Evolutionary conservation across 129 eudicot genomes (phyloP), one percentile per base, ranked within the genome.

Genomic region (Solidago caesia): DNA sequence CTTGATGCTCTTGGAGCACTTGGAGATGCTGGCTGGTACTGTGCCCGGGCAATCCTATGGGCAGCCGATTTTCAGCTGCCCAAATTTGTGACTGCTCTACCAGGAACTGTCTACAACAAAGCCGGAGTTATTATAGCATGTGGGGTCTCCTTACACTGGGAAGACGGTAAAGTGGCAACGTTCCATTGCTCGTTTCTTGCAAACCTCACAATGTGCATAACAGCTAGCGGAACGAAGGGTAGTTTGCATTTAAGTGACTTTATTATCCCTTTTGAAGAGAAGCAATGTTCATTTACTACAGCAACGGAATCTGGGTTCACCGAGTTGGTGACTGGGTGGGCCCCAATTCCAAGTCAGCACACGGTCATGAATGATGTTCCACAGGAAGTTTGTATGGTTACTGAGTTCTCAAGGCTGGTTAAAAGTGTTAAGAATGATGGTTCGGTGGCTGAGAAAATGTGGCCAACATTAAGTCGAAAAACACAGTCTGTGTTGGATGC

Each of bases 401-500:
- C 48, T 44, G 85, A 76, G 77, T 81, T 81, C 63, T 77, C 85
- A 4, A 60, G 84, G 61, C 69, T 92, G 81, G 98, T 87, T 6
- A 62, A 51, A 12, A 53, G 73, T 44, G 70, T 92, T 4, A 86
- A 82, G 79, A 47, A n/a, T 8, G 82, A 69, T 8, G 97, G 86
- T 21, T 63, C 57, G 0, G 65, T 49, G 53, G 84, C 78, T 4
- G 96, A 89, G 77, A 87, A 75, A 53, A 83, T 74, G 81, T 92
- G 97, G 97, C 83, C 87, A 0, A 64, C 67, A 21, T 1, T 82
- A 3, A 83, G 96, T 70, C 79, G 89, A 74, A 87, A 82, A 59
- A 89, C 97, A 0, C 97, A 92, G 55, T 76, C 78, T 8, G 87
- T 85, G 63, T 8, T 92, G 79, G 96, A 92, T 83, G 96, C 96